A percentile compares a stretch with the other conserved stretches of the same genome.
phyloP scores from a whole-genome alignment of 305 asterid genomes.

The Fraxinus floribunda region DNA sequence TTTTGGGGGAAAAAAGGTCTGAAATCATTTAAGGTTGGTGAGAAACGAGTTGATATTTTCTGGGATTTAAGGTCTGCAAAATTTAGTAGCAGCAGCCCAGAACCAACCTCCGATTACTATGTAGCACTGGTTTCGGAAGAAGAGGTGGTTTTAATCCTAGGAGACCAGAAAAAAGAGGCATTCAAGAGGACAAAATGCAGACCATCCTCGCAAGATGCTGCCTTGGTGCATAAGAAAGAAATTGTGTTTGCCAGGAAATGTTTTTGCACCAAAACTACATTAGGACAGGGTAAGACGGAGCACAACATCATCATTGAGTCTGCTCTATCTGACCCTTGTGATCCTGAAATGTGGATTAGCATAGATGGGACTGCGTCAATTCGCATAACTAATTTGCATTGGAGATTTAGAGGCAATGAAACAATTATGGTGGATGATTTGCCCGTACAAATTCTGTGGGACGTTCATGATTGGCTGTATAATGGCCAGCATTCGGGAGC shows the following conservation, averaged over 20 bases:
- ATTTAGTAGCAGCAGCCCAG: slow-evolving; percentile 49
- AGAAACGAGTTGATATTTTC: slow-evolving; percentile 58
- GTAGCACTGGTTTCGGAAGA: slow-evolving; percentile 61
- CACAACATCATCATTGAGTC: slow-evolving; percentile 71
- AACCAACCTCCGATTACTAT: slow-evolving; percentile 65
- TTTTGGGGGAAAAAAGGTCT: slow-evolving; percentile 89
- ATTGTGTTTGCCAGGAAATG: slow-evolving; percentile 66
- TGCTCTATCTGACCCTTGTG: slow-evolving; percentile 44
- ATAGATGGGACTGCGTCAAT: slow-evolving; percentile 64
- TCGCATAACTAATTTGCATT: slow-evolving; percentile 64
- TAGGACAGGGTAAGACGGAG: slow-evolving; percentile 59
- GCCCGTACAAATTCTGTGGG: slow-evolving; percentile 73
- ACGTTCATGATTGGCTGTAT: slow-evolving; percentile 83
- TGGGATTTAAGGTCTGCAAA: slow-evolving; percentile 77
- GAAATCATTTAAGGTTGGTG: slow-evolving; percentile 59
- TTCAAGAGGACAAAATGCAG: slow-evolving; percentile 51
- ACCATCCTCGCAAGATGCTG: slow-evolving; percentile 41
- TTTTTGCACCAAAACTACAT: slow-evolving; percentile 58
- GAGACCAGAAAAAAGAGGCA: slow-evolving; percentile 74
- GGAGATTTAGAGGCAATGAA: slow-evolving; percentile 92
- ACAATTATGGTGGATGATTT: slow-evolving; percentile 53
- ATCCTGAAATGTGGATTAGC: slow-evolving; percentile 87
- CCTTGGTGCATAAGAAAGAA: slow-evolving; percentile 67
- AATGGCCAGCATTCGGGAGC: slow-evolving; percentile 38
- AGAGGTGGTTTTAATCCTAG: slow-evolving; percentile 58